phyloP scores from a whole-genome alignment of 2,329 filamentous ascomycete genomes.

The Fusarium scirpi region DNA sequence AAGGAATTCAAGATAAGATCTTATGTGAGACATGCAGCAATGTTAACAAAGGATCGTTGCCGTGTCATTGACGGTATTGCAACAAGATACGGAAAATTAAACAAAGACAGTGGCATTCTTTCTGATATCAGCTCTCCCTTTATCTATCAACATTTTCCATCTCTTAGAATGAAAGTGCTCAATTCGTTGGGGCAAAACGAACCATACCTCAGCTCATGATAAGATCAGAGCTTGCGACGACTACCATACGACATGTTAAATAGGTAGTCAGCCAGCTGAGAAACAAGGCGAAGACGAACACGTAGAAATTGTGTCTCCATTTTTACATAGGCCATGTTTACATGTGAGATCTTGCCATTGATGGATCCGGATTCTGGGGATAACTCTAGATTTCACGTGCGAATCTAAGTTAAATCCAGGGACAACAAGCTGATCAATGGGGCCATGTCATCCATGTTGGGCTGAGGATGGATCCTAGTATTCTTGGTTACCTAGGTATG shows the following conservation, averaged over 20 bases:
- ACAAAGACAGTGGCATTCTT: background rate
- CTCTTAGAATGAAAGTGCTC: background rate
- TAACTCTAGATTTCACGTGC: constrained; percentile 15
- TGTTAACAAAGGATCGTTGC: no score
- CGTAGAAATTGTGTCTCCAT: constrained; percentile 1
- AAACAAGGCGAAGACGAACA: constrained; percentile 16
- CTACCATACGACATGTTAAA: background rate
- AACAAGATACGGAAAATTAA: background rate
- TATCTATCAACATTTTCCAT: constrained; percentile 10
- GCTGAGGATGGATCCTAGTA: background rate
- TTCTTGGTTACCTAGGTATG: background rate
- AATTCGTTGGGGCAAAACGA: constrained; percentile 26
- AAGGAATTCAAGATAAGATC: background rate
- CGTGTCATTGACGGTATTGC: background rate
- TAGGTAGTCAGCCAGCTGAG: background rate
- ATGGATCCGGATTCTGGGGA: background rate
- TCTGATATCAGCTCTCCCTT: constrained; percentile 2
- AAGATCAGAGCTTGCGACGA: constrained; percentile 14
- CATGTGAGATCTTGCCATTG: constrained; percentile 5
- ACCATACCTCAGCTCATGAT: constrained; percentile 37
- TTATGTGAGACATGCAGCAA: background rate
- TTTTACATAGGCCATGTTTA: background rate
- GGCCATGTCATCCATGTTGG: constrained; percentile 9
- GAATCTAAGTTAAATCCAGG: background rate
- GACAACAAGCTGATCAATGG: constrained; percentile 21